phyloP scores from a whole-genome alignment of 495 filamentous ascomycete genomes.

The Apiosordaria backusii region DNA sequence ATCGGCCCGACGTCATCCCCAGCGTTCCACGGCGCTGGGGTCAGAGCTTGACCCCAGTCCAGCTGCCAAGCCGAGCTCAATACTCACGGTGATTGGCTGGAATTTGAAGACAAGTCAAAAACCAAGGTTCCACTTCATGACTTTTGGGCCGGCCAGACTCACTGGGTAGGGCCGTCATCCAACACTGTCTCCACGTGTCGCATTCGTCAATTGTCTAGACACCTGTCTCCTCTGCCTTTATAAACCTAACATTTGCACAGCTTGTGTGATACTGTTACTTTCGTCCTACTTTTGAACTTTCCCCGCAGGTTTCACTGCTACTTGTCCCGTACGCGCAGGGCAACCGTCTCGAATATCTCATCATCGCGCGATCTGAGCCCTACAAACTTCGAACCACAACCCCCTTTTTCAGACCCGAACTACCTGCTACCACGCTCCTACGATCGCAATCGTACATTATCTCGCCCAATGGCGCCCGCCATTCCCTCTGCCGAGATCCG shows the following conservation, averaged over 20 bases:
- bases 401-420: slow-evolving; percentile 1
- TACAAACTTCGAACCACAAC: neutral
- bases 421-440: neutral
- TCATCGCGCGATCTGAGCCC: neutral
- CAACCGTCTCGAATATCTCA: neutral
- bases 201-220: neutral
- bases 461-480: slow-evolving; percentile 26
- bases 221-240: neutral
- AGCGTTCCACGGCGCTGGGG: slow-evolving; percentile 5
- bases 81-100: neutral
- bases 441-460: neutral
- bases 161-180: slow-evolving; percentile 1
- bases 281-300: neutral
- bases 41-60: neutral
- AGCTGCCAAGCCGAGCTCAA: neutral
- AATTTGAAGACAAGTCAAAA: neutral
- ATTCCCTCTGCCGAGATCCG: slow-evolving; percentile 27
- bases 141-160: neutral
- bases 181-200: slow-evolving; percentile 10
- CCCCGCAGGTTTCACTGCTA: neutral
- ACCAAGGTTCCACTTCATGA: neutral
- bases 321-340: too few relatives aligned
- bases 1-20: slow-evolving; percentile 11
- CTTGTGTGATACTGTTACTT: neutral
- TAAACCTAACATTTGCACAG: neutral